phyloP scores from a whole-genome alignment of 108 stramenopile species.

The Pseudonitzschia pungens region DNA sequence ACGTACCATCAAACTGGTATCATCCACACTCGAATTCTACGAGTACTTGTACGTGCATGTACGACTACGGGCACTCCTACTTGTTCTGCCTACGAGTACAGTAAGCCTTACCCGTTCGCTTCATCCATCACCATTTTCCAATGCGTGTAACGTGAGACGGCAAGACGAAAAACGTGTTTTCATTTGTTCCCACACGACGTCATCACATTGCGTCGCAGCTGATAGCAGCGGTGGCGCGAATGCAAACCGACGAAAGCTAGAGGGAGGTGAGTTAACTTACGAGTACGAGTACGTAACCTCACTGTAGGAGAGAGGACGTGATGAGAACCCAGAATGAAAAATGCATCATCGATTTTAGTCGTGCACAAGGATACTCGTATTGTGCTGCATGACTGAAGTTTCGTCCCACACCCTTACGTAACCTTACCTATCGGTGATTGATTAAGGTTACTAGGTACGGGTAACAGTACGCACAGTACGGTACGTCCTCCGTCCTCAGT shows the following conservation, averaged over 20 bases:
- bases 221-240: background rate
- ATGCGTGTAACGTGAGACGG: constrained; percentile 1
- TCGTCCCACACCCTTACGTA: background rate
- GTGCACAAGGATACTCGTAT: background rate
- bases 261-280: no score
- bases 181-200: constrained; percentile 2
- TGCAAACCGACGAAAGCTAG: background rate
- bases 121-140: background rate
- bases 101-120: background rate
- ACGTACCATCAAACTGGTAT: background rate
- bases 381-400: background rate
- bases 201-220: background rate
- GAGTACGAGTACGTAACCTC: no score
- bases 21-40: no score
- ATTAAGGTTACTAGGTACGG: no score
- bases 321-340: background rate
- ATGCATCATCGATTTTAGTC: background rate
- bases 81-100: no score
- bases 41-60: no score
- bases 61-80: no score
- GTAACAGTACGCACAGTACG: no score
- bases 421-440: no score
- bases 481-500: no score
- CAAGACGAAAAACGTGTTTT: constrained; percentile 9
- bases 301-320: background rate